phyloP scores from a whole-genome alignment of 169 alveolate species.

The Plasmodium malariae region DNA sequence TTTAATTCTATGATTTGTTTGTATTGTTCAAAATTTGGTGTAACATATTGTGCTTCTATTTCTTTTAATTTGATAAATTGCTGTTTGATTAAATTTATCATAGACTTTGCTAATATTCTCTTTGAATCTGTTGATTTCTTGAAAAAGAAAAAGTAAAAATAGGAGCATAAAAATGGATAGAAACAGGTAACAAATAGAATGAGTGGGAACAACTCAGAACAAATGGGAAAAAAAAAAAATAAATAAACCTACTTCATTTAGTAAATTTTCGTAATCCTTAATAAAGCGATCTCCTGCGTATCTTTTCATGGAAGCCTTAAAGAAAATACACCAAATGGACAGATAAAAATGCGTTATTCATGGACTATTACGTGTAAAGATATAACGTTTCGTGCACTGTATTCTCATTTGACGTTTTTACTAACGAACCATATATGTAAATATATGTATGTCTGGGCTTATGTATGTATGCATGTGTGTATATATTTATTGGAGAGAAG shows the following conservation, averaged over 20 bases:
- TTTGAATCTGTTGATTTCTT: constrained; percentile 53
- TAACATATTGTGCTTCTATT: constrained; percentile 46
- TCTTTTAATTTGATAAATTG: constrained; percentile 63
- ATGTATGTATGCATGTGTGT: too few relatives aligned
- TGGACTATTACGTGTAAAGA: too few relatives aligned
- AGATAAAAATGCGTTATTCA: too few relatives aligned
- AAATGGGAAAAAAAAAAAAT: not conserved
- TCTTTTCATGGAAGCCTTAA: constrained; percentile 39
- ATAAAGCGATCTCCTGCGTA: constrained; percentile 61
- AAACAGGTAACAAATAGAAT: not conserved
- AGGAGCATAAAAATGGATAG: not conserved
- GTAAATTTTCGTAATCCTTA: constrained; percentile 49
- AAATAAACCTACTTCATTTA: constrained; percentile 34
- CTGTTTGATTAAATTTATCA: constrained; percentile 54
- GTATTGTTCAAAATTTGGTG: constrained; percentile 54
- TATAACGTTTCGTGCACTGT: too few relatives aligned
- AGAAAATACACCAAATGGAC: not conserved
- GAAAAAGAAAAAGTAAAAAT: not conserved
- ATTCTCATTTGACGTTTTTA: too few relatives aligned
- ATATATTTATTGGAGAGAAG: not conserved
- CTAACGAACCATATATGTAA: not conserved
- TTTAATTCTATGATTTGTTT: constrained; percentile 31
- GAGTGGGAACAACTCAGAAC: not conserved
- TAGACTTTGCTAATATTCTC: constrained; percentile 40
- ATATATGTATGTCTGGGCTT: too few relatives aligned